Evolutionary conservation across 2,329 filamentous ascomycete species (phyloP).

Genomic region (Xenoacremonium recifei): DNA sequence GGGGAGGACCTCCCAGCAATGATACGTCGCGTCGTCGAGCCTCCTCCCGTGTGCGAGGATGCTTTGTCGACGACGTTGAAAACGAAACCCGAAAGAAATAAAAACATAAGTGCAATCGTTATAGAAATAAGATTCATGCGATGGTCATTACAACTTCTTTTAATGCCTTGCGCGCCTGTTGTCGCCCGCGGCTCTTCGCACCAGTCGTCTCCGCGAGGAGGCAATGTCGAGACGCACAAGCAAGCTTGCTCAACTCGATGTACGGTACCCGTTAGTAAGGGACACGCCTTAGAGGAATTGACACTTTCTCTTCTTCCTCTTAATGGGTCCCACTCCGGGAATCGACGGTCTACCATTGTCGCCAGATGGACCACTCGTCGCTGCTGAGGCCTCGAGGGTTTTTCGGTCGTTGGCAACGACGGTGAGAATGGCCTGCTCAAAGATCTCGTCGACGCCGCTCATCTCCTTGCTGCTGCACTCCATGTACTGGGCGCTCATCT

Average conservation of each 20-base stretch:
- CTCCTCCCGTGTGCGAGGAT: constrained; percentile 12
- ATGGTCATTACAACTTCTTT: constrained; percentile 40
- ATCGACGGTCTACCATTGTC: constrained; percentile 38
- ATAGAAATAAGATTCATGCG: constrained; percentile 37
- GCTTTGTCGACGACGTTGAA: constrained; percentile 17
- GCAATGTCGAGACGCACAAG: constrained; percentile 12
- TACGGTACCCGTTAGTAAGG: too few relatives aligned
- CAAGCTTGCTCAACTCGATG: constrained; percentile 9
- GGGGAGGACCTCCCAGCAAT: constrained; percentile 21
- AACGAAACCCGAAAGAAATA: constrained; percentile 9
- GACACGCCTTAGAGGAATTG: constrained; percentile 62
- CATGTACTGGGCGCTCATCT: constrained; percentile 95
- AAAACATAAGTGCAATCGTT: constrained; percentile 29
- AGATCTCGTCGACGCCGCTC: constrained; percentile 93
- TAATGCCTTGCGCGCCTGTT: constrained; percentile 27
- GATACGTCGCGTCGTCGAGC: constrained; percentile 11
- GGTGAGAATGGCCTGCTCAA: constrained; percentile 85
- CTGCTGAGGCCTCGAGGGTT: constrained; percentile 53
- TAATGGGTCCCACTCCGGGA: constrained; percentile 49
- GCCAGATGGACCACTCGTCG: constrained; percentile 33
- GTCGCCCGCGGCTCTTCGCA: constrained; percentile 13
- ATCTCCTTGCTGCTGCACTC: constrained; percentile 99
- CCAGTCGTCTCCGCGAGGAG: constrained; percentile 11
- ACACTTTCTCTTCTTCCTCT: constrained; percentile 84
- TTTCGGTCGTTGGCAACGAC: constrained; percentile 79